Evolutionary conservation across 371 early-diverging fungal species (phyloP).

Genomic region (Nematocida sp.): DNA sequence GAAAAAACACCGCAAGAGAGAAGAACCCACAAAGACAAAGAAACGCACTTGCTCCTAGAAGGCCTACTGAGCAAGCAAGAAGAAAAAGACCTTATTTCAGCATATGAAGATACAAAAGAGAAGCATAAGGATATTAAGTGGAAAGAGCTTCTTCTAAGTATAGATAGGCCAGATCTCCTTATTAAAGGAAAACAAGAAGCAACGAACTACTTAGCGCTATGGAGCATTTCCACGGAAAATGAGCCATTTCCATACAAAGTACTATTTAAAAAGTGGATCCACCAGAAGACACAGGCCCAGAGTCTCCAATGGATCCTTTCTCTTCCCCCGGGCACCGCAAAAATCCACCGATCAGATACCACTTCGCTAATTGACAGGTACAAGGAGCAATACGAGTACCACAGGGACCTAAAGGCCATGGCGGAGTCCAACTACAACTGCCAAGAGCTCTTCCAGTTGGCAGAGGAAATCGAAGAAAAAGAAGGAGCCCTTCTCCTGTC

Average conservation of each 20-base stretch:
- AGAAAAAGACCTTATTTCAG: background rate
- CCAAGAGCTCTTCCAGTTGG: slow-evolving; percentile 21
- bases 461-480: slow-evolving; percentile 22
- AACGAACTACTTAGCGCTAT: slow-evolving; percentile 1
- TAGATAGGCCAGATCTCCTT: slow-evolving; percentile 27
- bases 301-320: slow-evolving; percentile 14
- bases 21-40: background rate
- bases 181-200: slow-evolving; percentile 22
- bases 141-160: slow-evolving; percentile 26
- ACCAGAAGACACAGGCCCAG: slow-evolving; percentile 31
- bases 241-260: slow-evolving; percentile 25
- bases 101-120: background rate
- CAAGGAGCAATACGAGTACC: slow-evolving; percentile 45
- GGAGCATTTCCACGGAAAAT: background rate
- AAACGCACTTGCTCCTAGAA: too few species aligned
- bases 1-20: background rate
- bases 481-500: slow-evolving; percentile 19
- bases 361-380: slow-evolving; percentile 32
- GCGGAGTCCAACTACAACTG: slow-evolving; percentile 39
- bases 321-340: slow-evolving; percentile 18
- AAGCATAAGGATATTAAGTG: background rate
- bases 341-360: slow-evolving; percentile 12
- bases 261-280: slow-evolving; percentile 21
- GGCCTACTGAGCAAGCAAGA: background rate
- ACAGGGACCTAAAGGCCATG: slow-evolving; percentile 9